Evolutionary conservation across 2,329 filamentous ascomycete species (phyloP).

Genomic region (Coniella lustricola): DNA sequence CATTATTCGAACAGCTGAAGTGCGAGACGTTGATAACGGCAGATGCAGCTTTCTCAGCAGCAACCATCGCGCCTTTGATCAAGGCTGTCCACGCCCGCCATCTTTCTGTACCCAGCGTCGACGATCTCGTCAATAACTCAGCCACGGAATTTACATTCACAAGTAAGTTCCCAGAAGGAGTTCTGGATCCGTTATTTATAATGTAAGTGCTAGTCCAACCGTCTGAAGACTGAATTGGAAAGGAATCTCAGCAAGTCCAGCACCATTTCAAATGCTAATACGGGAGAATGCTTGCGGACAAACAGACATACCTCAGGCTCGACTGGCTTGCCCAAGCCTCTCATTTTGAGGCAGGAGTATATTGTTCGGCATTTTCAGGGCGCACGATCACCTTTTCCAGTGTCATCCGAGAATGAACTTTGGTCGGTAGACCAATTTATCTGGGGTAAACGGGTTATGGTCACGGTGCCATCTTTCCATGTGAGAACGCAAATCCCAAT

Average conservation of each 20-base stretch:
- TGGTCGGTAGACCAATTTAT: background rate
- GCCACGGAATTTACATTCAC: constrained; percentile 13
- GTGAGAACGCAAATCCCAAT: background rate
- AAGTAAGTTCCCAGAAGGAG: constrained; percentile 18
- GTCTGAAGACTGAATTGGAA: too few relatives aligned
- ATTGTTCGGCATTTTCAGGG: background rate
- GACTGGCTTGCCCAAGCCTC: constrained; percentile 25
- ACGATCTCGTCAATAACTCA: constrained; percentile 21
- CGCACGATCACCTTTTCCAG: constrained; percentile 12
- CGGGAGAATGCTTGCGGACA: too few relatives aligned
- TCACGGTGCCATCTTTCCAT: constrained; percentile 31
- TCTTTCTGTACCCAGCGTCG: constrained; percentile 23
- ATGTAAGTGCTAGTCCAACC: constrained; percentile 17
- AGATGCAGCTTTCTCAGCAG: constrained; percentile 19
- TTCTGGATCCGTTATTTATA: constrained; percentile 18
- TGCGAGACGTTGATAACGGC: constrained; percentile 26
- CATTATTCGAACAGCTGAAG: constrained; percentile 23
- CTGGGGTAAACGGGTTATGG: constrained; percentile 26
- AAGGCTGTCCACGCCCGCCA: constrained; percentile 19
- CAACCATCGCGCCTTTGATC: constrained; percentile 17
- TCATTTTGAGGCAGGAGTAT: constrained; percentile 23
- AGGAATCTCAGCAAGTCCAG: too few relatives aligned
- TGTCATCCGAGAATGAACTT: constrained; percentile 16
- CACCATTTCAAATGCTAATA: too few relatives aligned
- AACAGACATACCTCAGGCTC: constrained; percentile 25